Base-by-base conservation (phyloP, 2,329 filamentous ascomycete species). In the Cryphonectria japonica region DNA sequence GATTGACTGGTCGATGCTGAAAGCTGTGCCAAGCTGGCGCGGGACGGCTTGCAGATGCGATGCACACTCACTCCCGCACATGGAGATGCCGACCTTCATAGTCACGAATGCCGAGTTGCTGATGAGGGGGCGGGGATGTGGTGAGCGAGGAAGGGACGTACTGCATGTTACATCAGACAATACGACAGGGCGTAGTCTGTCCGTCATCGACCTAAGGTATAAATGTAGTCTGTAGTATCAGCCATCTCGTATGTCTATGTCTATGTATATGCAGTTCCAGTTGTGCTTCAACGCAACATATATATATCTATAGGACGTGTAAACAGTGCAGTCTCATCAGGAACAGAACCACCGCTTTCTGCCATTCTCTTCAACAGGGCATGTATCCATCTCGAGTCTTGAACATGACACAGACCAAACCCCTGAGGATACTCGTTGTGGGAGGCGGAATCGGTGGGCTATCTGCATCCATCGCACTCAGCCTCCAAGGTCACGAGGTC, bases 371-470 rank as follows among this genome's bases (percentile, higher is more conserved):
- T 26, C 61, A 39, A 26, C n/a, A 63, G 22, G 6, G 16, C 22
- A 6, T 16, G 1, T 5, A 50, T 50, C 19, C 43, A 26, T 6
- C 37, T 39, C 0, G 22, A 26, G 34, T 13, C 19, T 43, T 19
- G 41, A 68, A 16, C 5, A 68, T 68, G 66, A 26, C 57, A 19
- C 16, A 68, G 34, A 9, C 26, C 43, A 66, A 65, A 16, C 54
- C 52, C 22, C 52, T 72, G 7, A 62, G 61, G 16, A 57, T 71
- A 22, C 66, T 72, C 32, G 64, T 72, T 41, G 71, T 52, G 11
- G 71, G 71, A 60, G 71, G 71, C 3, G 71, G 71, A 3, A 71
- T 72, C 37, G 71, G 52, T 2, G 71, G 71, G 11, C 66, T 72
- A 3, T 16, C 71, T 9, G 71, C 71, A 1, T 69, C 71, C 43